A percentile compares a stretch with the other conserved stretches of the same genome.
Evolutionary conservation across 768 basidiomycete species (phyloP).

Genomic region (Mycena belliarum): DNA sequence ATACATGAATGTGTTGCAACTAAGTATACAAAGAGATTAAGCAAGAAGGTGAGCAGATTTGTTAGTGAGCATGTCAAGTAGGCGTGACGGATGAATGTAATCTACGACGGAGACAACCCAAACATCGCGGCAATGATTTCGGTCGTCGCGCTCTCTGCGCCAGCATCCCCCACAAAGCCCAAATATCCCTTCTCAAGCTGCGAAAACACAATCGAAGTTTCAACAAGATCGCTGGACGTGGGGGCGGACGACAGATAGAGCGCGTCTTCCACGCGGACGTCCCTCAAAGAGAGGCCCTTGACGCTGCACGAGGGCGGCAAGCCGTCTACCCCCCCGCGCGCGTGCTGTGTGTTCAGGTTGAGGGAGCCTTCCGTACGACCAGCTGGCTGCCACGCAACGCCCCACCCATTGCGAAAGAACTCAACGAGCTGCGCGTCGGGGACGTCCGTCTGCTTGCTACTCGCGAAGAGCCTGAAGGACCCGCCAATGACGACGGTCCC

Average conservation of each 20-base stretch:
- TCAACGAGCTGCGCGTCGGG: slow-evolving; percentile 20
- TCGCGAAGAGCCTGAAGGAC: slow-evolving; percentile 21
- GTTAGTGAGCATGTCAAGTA: no score
- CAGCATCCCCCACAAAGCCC: slow-evolving; percentile 38
- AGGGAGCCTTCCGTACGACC: no score
- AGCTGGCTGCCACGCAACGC: slow-evolving; percentile 38
- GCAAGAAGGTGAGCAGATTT: background rate
- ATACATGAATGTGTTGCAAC: background rate
- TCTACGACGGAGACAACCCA: slow-evolving; percentile 1
- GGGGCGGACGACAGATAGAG: slow-evolving; percentile 7
- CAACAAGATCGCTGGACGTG: background rate
- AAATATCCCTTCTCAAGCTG: slow-evolving; percentile 38
- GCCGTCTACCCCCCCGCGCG: slow-evolving; percentile 21
- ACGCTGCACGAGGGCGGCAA: slow-evolving; percentile 25
- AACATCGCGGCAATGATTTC: slow-evolving; percentile 39
- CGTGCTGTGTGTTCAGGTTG: slow-evolving; percentile 21
- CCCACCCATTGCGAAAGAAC: slow-evolving; percentile 32
- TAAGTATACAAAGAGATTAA: background rate
- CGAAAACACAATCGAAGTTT: slow-evolving; percentile 28
- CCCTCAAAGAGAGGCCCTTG: slow-evolving; percentile 29
- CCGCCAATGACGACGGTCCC: slow-evolving; percentile 38
- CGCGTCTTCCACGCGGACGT: slow-evolving; percentile 23
- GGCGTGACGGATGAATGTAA: no score
- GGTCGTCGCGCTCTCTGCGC: slow-evolving; percentile 30
- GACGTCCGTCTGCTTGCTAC: slow-evolving; percentile 11